phyloP scores from a whole-genome alignment of 148 eudicot genomes.

The Diospyros kaki region DNA sequence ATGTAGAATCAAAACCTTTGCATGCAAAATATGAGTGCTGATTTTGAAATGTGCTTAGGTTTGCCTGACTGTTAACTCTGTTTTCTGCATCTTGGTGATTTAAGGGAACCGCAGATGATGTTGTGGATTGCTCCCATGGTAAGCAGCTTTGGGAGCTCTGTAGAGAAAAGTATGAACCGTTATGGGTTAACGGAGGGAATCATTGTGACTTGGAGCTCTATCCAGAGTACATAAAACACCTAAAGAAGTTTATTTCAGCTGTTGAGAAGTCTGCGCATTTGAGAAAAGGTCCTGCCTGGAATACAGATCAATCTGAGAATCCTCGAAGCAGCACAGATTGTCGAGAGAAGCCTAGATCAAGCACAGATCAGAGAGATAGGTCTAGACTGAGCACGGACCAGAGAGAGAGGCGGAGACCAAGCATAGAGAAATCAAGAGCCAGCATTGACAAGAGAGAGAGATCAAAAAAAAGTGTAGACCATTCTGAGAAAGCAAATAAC shows the following conservation, averaged over 20 bases:
- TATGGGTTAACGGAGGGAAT: constrained; percentile 84
- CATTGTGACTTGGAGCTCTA: constrained; percentile 86
- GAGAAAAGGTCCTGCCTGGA: constrained; percentile 33
- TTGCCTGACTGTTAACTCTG: neutral
- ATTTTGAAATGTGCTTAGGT: neutral
- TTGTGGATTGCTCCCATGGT: constrained; percentile 82
- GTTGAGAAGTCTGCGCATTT: constrained; percentile 51
- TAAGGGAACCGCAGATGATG: constrained; percentile 86
- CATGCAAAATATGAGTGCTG: neutral
- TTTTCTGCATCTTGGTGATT: neutral
- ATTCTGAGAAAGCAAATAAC: constrained; percentile 38
- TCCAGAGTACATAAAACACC: constrained; percentile 78
- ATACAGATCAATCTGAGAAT: constrained; percentile 47
- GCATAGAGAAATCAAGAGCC: constrained; percentile 65
- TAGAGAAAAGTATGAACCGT: constrained; percentile 78
- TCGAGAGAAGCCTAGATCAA: constrained; percentile 39
- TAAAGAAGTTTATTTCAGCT: constrained; percentile 69
- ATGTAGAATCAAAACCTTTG: neutral
- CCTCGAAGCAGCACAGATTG: constrained; percentile 65
- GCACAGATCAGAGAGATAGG: constrained; percentile 50
- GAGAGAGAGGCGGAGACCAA: constrained; percentile 61
- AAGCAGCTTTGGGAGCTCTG: constrained; percentile 84
- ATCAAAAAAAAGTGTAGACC: constrained; percentile 50
- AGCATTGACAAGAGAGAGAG: constrained; percentile 71
- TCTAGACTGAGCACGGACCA: constrained; percentile 47